These are phyloP conservation scores for Athelia psychrophila DNA, from an alignment of 1,284 basidiomycete genomes.

Conservation along the genomic window DNA sequence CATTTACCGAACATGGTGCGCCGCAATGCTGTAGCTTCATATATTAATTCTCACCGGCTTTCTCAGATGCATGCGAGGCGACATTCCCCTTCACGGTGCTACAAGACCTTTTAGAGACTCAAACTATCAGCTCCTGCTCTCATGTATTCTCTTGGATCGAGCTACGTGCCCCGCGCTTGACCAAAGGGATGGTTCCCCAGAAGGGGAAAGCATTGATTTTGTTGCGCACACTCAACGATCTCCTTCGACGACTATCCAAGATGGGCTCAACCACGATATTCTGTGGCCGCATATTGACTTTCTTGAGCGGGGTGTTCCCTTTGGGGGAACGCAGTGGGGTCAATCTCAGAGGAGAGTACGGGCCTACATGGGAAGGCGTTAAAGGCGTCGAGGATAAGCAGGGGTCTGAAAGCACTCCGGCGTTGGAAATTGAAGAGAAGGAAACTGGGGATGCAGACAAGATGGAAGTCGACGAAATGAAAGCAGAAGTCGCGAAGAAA, in stretches of 20 bases:
- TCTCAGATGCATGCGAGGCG: conserved; percentile 49
- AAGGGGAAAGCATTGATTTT: conserved; percentile 86
- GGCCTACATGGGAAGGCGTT: conserved; percentile 76
- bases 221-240: conserved; percentile 82
- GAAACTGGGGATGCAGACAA: conserved; percentile 20
- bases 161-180: conserved; percentile 59
- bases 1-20: conserved; percentile 72
- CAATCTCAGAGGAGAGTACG: conserved; percentile 83
- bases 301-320: conserved; percentile 83
- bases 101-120: conserved; percentile 76
- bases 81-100: conserved; percentile 62
- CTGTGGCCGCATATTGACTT: conserved; percentile 85
- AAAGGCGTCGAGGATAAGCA: conserved; percentile 29
- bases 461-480: conserved; percentile 38
- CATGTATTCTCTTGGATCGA: conserved; percentile 87
- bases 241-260: conserved; percentile 81
- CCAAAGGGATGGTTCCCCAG: conserved; percentile 73
- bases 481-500: conserved; percentile 38
- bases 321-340: conserved; percentile 88
- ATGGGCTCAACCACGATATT: conserved; percentile 81
- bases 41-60: conserved; percentile 18
- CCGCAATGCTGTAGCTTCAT: conserved; percentile 1
- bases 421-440: conserved; percentile 24
- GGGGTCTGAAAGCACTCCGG: conserved; percentile 15
- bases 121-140: conserved; percentile 79